Percentiles rank a stretch among this genome's conserved stretches.
Conservation (phyloP, 2,329 filamentous ascomycete species). For the Neocucurbitaria cava region DNA sequence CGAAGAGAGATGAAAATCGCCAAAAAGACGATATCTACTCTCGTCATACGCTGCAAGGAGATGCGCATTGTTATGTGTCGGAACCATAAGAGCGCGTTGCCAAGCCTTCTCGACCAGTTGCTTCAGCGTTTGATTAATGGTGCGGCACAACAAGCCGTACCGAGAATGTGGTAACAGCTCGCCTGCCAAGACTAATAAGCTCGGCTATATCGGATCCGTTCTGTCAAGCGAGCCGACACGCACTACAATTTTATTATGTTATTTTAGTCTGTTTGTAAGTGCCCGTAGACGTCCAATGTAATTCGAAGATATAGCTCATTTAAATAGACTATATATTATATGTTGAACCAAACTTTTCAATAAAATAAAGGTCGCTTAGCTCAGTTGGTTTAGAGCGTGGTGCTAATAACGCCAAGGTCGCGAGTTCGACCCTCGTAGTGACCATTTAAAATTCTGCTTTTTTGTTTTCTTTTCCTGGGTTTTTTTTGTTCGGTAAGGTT, state of each 20-base stretch:
- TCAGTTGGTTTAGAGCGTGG: slow-evolving; percentile 1
- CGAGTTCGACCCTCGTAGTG: slow-evolving; percentile 1
- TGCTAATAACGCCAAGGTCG: slow-evolving; percentile 1
- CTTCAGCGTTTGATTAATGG: not conserved
- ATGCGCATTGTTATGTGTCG: not conserved
- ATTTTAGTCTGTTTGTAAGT: not conserved
- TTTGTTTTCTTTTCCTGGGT: not conserved
- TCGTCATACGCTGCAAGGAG: not conserved
- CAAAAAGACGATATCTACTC: not conserved
- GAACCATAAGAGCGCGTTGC: not conserved
- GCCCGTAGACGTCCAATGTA: not conserved
- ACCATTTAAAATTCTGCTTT: not conserved
- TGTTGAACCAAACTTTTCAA: no score
- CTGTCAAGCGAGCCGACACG: not conserved
- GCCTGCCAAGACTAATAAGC: not conserved
- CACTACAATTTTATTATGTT: not conserved
- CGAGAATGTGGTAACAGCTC: not conserved
- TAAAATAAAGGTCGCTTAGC: not conserved
- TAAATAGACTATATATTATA: not conserved
- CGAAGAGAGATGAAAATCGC: not conserved
- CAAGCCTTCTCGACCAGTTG: not conserved
- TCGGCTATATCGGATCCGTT: not conserved
- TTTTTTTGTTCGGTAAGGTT: no score
- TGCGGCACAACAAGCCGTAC: not conserved
- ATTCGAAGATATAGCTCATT: not conserved